A percentile compares a stretch with the other conserved stretches of the same genome.
phyloP scores from a whole-genome alignment of 768 basidiomycete species.

The Agaricus subrufescens region DNA sequence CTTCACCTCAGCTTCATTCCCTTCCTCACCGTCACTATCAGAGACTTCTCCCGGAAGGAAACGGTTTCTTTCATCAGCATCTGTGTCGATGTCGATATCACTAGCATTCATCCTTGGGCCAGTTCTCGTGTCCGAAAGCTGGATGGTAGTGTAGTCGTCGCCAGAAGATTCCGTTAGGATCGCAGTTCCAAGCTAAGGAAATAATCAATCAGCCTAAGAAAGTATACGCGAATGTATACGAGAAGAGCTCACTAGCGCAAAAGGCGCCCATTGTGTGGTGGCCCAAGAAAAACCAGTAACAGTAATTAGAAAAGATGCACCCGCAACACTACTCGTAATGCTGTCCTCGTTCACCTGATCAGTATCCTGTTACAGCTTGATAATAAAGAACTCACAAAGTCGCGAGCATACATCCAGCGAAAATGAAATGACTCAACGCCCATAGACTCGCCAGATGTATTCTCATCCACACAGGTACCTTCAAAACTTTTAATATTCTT shows the following conservation, averaged over 20 bases:
- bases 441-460: slow-evolving; percentile 69
- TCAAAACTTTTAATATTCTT: slow-evolving; percentile 14
- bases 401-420: slow-evolving; percentile 72
- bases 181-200: slow-evolving; percentile 70
- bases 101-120: slow-evolving; percentile 13
- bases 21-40: slow-evolving; percentile 27
- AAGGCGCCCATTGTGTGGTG: slow-evolving; percentile 89
- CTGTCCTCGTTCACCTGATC: slow-evolving; percentile 30
- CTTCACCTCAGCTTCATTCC: slow-evolving; percentile 18
- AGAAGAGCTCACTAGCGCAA: slow-evolving; percentile 61
- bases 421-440: slow-evolving; percentile 71
- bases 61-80: slow-evolving; percentile 23
- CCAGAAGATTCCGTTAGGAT: slow-evolving; percentile 58
- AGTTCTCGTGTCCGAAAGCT: slow-evolving; percentile 40
- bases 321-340: slow-evolving; percentile 62
- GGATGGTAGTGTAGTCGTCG: slow-evolving; percentile 34
- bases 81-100: slow-evolving; percentile 6
- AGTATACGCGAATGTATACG: not conserved
- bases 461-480: slow-evolving; percentile 41
- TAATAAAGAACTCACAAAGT: slow-evolving; percentile 62
- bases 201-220: not conserved
- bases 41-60: slow-evolving; percentile 24
- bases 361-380: not conserved
- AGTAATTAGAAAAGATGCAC: slow-evolving; percentile 73
- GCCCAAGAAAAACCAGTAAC: slow-evolving; percentile 92